phyloP scores from a whole-genome alignment of 345 rosid genomes.

The Diplotaxis tenuifolia region DNA sequence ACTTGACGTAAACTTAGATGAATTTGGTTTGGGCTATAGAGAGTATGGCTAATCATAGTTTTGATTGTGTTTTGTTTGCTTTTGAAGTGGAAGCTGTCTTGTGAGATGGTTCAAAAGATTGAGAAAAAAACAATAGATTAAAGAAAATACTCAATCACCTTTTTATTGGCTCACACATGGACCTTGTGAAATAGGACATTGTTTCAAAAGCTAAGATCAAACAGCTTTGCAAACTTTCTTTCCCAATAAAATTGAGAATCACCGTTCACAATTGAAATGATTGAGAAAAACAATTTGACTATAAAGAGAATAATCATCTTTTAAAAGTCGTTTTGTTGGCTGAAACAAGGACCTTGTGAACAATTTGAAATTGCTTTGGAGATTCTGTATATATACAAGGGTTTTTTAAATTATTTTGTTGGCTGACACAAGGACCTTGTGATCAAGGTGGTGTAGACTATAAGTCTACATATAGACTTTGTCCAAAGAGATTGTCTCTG shows the following conservation, averaged over 20 bases:
- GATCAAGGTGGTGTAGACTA: background rate
- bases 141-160: background rate
- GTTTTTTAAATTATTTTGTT: background rate
- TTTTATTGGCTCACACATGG: background rate
- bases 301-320: background rate
- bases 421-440: background rate
- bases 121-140: background rate
- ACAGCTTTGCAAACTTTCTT: background rate
- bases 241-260: background rate
- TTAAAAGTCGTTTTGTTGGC: background rate
- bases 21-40: background rate
- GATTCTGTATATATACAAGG: background rate
- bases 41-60: background rate
- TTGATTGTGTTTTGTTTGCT: background rate
- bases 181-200: background rate
- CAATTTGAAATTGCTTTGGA: background rate
- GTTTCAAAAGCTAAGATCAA: background rate
- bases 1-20: background rate
- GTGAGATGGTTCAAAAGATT: too few relatives aligned
- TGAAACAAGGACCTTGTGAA: background rate
- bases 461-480: background rate
- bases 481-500: background rate
- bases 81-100: background rate
- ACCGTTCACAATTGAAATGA: background rate
- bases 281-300: background rate